Conservation (phyloP, 148 eudicot species). For the Chenopodium album region DNA sequence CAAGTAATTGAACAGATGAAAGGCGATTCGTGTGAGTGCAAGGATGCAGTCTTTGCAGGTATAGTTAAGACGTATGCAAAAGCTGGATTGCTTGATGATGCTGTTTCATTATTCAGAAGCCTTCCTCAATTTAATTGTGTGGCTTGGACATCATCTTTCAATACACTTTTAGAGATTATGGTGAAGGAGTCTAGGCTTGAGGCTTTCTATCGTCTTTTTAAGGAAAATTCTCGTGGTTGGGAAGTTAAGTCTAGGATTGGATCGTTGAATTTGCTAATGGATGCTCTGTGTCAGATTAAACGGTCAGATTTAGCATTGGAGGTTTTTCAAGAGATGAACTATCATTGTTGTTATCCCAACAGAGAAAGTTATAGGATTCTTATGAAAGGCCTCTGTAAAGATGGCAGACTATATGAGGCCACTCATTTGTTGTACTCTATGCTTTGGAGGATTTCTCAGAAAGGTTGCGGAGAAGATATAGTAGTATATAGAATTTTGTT, state of each 20-base stretch:
- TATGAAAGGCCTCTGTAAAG: slow-evolving; percentile 81
- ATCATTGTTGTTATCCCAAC: slow-evolving; percentile 61
- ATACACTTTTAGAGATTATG: slow-evolving; percentile 72
- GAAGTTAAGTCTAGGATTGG: slow-evolving; percentile 68
- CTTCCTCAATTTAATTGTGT: slow-evolving; percentile 77
- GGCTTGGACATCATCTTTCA: slow-evolving; percentile 72
- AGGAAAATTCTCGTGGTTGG: slow-evolving; percentile 63
- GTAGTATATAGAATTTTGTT: slow-evolving; percentile 67
- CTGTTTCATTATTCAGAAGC: slow-evolving; percentile 57
- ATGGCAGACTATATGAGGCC: slow-evolving; percentile 70
- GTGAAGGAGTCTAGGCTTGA: slow-evolving; percentile 59
- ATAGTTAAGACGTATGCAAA: slow-evolving; percentile 64
- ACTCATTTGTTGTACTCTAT: slow-evolving; percentile 78
- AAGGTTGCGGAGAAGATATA: slow-evolving; percentile 88
- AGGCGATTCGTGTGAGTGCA: slow-evolving; percentile 72
- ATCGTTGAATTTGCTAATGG: slow-evolving; percentile 66
- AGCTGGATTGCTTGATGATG: slow-evolving; percentile 65
- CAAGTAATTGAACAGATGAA: slow-evolving; percentile 67
- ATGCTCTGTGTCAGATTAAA: slow-evolving; percentile 51
- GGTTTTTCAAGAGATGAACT: slow-evolving; percentile 73
- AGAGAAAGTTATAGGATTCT: slow-evolving; percentile 66
- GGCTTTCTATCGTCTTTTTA: slow-evolving; percentile 45
- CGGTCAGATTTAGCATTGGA: slow-evolving; percentile 72
- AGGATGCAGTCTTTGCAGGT: slow-evolving; percentile 56
- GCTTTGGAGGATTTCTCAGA: slow-evolving; percentile 86